Percentiles rank a stretch among this genome's conserved stretches.
These are phyloP conservation scores for Grifola frondosa DNA, from an alignment of 1,284 basidiomycete species.

Conservation along the genomic window DNA sequence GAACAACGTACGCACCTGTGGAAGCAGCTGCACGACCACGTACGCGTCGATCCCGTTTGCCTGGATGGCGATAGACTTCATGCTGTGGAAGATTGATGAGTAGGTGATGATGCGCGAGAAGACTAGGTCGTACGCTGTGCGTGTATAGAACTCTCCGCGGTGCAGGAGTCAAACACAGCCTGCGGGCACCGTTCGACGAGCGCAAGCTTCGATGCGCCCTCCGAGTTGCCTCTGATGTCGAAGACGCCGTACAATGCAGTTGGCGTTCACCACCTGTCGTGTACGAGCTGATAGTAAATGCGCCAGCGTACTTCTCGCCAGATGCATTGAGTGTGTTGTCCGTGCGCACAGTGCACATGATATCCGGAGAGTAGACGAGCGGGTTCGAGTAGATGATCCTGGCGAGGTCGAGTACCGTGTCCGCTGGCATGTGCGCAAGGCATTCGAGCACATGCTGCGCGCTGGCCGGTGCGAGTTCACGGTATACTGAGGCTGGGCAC, in stretches of 20 bases:
- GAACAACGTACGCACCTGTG: slow-evolving; percentile 39
- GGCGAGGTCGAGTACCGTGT: slow-evolving; percentile 39
- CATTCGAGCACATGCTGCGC: slow-evolving; percentile 38
- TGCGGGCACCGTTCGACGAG: slow-evolving; percentile 36
- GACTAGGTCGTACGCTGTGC: slow-evolving; percentile 58
- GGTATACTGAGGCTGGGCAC: slow-evolving; percentile 67
- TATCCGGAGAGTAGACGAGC: slow-evolving; percentile 43
- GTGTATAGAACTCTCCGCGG: slow-evolving; percentile 49
- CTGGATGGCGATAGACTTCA: slow-evolving; percentile 51
- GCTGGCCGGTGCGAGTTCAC: slow-evolving; percentile 52
- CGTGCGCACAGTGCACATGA: slow-evolving; percentile 37
- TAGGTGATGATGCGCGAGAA: slow-evolving; percentile 69
- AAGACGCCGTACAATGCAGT: slow-evolving; percentile 48
- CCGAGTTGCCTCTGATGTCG: slow-evolving; percentile 32
- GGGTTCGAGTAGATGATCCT: slow-evolving; percentile 50
- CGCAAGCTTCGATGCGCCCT: slow-evolving; percentile 39
- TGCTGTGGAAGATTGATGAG: slow-evolving; percentile 52
- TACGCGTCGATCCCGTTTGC: slow-evolving; percentile 49
- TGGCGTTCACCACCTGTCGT: slow-evolving; percentile 8
- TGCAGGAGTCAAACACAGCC: slow-evolving; percentile 29
- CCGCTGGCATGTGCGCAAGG: slow-evolving; percentile 29
- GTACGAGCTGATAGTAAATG: slow-evolving; percentile 46
- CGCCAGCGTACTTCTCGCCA: slow-evolving; percentile 29
- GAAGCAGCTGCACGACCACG: slow-evolving; percentile 45
- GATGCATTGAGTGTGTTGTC: slow-evolving; percentile 37